phyloP scores from a whole-genome alignment of 768 basidiomycete genomes.

The Serendipita sp. region DNA sequence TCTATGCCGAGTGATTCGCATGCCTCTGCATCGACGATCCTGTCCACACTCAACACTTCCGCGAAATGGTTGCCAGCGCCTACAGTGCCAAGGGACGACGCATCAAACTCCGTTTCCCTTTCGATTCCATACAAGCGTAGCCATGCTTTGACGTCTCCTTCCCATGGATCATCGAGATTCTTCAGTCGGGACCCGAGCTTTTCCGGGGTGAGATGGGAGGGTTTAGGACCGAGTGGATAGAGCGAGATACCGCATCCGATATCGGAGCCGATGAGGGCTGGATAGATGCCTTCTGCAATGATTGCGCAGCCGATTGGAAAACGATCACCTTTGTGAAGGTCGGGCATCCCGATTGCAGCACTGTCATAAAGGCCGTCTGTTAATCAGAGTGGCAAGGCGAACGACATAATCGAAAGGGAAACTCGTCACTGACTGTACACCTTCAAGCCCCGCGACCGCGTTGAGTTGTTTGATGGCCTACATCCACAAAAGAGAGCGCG shows the following conservation, averaged over 20 bases:
- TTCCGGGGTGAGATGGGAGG: slow-evolving; percentile 17
- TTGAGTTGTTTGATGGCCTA: slow-evolving; percentile 21
- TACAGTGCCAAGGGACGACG: slow-evolving; percentile 22
- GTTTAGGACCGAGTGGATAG: slow-evolving; percentile 13
- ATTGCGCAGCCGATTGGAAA: slow-evolving; percentile 23
- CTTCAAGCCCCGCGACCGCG: slow-evolving; percentile 18
- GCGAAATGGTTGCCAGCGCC: slow-evolving; percentile 28
- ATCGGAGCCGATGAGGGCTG: slow-evolving; percentile 27
- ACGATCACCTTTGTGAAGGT: slow-evolving; percentile 26
- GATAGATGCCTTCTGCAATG: slow-evolving; percentile 25
- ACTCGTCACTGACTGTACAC: slow-evolving; percentile 17
- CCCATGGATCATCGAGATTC: slow-evolving; percentile 26
- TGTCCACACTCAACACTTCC: slow-evolving; percentile 23
- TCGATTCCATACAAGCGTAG: slow-evolving; percentile 21
- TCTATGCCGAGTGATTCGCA: slow-evolving; percentile 18
- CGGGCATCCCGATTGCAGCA: slow-evolving; percentile 25
- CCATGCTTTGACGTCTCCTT: slow-evolving; percentile 23
- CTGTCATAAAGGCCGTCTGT: background rate
- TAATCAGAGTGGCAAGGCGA: too few species aligned
- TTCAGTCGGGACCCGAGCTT: slow-evolving; percentile 21
- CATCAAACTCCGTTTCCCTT: slow-evolving; percentile 20
- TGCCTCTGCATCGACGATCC: slow-evolving; percentile 19
- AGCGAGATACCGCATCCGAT: slow-evolving; percentile 27
- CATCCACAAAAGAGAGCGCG: too few species aligned
- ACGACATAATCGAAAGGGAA: too few species aligned